phyloP scores from a whole-genome alignment of 2,329 filamentous ascomycete genomes.

The Fusarium begoniae region DNA sequence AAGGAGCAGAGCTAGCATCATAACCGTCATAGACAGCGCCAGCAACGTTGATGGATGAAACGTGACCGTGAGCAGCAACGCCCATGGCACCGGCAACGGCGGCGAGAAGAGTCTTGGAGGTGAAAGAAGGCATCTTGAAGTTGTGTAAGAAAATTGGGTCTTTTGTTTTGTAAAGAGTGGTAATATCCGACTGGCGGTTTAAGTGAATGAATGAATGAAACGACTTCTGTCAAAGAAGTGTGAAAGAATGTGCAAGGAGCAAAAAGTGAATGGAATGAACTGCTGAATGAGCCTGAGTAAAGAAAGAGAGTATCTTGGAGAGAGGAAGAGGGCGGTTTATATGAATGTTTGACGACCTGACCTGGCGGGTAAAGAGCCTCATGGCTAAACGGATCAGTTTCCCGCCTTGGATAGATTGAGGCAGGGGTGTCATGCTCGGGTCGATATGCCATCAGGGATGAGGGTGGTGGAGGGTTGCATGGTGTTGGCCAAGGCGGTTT shows the following conservation, averaged over 20 bases:
- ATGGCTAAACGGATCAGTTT: slow-evolving; percentile 19
- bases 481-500: slow-evolving; percentile 29
- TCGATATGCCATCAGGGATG: slow-evolving; percentile 30
- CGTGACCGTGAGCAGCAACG: slow-evolving; percentile 44
- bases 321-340: slow-evolving; percentile 29
- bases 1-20: slow-evolving; percentile 12
- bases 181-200: slow-evolving; percentile 39
- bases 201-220: slow-evolving; percentile 38
- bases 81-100: slow-evolving; percentile 40
- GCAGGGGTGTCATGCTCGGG: slow-evolving; percentile 21
- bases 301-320: not conserved
- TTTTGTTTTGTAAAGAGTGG: slow-evolving; percentile 9
- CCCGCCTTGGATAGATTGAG: slow-evolving; percentile 11
- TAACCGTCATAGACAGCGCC: slow-evolving; percentile 34
- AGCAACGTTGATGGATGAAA: slow-evolving; percentile 41
- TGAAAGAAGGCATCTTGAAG: slow-evolving; percentile 43
- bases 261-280: slow-evolving; percentile 43
- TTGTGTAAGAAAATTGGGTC: slow-evolving; percentile 10
- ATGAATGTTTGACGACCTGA: slow-evolving; percentile 1
- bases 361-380: slow-evolving; percentile 17
- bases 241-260: slow-evolving; percentile 37
- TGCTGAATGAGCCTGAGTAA: slow-evolving; percentile 42
- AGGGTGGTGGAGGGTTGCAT: slow-evolving; percentile 23
- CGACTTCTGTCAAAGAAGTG: slow-evolving; percentile 48
- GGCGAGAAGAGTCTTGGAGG: slow-evolving; percentile 39